Evolutionary conservation across 1,139 yeast genomes (phyloP), one percentile per base, ranked within the genome.

Genomic region (Candida sp.): DNA sequence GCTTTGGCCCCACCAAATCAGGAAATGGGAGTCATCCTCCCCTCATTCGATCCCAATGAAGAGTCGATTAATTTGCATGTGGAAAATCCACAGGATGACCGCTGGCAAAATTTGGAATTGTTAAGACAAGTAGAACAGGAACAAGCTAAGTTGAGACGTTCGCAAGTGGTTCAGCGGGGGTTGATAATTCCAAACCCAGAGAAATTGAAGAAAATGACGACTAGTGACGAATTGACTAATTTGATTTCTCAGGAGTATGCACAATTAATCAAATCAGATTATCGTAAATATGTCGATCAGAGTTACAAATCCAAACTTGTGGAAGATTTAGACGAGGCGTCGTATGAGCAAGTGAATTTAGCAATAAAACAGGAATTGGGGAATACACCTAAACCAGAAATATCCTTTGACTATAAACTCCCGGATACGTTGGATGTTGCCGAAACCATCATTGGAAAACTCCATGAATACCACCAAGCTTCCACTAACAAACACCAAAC

Each of bases 101-200:
- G 56, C 30, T 33, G 57, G 15, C 48, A 64, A 35, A 55, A 58
- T 33, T 47, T 66, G 36, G 62, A 62, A 41, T 47, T 64, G 2
- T 49, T 66, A 34, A 54, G 57, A 25, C 56, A 58, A 45, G 56
- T 66, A 3, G 66, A 61, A 21, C 64, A 55, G 15, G 66, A 62
- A 41, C 60, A 58, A 42, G 60, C 65, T 2, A 57, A 60, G 40
- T 49, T 61, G 12, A 56, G 79, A 43, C 55, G 77, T 41, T 78
- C 88, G 0, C 76, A 70, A 48, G 84, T 70, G 0, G 60, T 81
- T 0, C 81, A 78, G 49, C 57, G 61, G 39, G 74, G 68, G 0
- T 64, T 84, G n/a, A 71, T 75, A 0, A 63, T 84, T 8, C 87
- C 88, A 0, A 39, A 62, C 12, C 66, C 75, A 0, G 43, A 49